Evolutionary conservation across 176 grass and related monocot species (phyloP).

Genomic region (Thalia dealbata): DNA sequence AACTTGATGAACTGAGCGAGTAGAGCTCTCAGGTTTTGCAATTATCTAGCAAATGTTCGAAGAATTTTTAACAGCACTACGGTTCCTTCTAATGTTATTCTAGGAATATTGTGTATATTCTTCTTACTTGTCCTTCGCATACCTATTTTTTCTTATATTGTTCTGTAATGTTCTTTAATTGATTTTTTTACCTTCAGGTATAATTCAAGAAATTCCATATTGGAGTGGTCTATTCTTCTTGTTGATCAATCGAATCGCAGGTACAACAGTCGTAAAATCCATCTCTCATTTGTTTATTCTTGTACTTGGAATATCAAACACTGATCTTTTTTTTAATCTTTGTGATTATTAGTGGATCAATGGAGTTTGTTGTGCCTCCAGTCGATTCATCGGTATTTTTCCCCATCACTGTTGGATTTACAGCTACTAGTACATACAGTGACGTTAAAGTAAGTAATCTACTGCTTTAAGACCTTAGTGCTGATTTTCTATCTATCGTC

Average conservation of each 20-base stretch:
- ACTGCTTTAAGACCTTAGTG: too few relatives aligned
- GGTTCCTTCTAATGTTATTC: not conserved
- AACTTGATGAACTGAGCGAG: not conserved
- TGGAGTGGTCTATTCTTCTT: slow-evolving; percentile 83
- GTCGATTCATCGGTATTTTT: slow-evolving; percentile 67
- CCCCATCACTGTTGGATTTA: slow-evolving; percentile 64
- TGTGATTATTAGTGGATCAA: slow-evolving; percentile 51
- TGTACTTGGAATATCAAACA: not conserved
- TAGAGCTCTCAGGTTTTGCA: not conserved
- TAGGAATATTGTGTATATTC: not conserved
- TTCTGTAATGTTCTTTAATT: slow-evolving; percentile 4
- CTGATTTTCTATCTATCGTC: not conserved
- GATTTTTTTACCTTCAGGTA: slow-evolving; percentile 37
- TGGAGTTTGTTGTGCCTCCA: slow-evolving; percentile 78
- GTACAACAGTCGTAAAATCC: slow-evolving; percentile 19
- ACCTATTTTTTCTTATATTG: not conserved
- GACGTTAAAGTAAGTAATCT: slow-evolving; percentile 42
- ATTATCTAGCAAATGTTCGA: not conserved
- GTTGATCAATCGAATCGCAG: slow-evolving; percentile 75
- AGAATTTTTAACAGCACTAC: not conserved
- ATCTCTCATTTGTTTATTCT: not conserved
- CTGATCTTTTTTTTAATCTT: not conserved
- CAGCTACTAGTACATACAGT: slow-evolving; percentile 66
- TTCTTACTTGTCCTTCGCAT: not conserved
- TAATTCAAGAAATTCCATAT: slow-evolving; percentile 57